Percentiles rank a stretch among this genome's conserved stretches.
Evolutionary conservation across 2,329 filamentous ascomycete species (phyloP).

Genomic region (Ascochyta pisi): DNA sequence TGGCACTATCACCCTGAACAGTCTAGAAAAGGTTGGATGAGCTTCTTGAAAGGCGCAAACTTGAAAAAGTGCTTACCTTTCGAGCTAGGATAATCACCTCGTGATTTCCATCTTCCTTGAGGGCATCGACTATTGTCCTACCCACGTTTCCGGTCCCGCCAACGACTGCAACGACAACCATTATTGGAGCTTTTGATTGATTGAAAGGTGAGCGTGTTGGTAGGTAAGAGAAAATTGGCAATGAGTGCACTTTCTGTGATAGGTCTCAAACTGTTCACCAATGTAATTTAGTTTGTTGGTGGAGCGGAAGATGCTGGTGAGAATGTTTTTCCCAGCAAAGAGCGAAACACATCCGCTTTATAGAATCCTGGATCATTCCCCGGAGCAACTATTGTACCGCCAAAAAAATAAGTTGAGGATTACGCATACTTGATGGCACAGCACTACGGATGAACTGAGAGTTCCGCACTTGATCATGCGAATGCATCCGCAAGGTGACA

Average conservation of each 20-base stretch:
- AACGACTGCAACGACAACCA: conserved; percentile 55
- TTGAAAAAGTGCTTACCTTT: conserved; percentile 37
- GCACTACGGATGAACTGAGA: background rate
- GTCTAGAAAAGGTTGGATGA: conserved; percentile 7
- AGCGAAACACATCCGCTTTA: background rate
- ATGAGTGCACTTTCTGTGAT: background rate
- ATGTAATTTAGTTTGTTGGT: background rate
- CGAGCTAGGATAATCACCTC: conserved; percentile 53
- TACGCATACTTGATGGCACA: background rate
- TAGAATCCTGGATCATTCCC: background rate
- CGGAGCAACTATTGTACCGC: background rate
- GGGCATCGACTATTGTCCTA: conserved; percentile 55
- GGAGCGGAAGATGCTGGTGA: background rate
- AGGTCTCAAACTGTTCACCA: no score
- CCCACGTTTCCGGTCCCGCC: conserved; percentile 58
- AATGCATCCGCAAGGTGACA: background rate
- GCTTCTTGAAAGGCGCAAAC: no score
- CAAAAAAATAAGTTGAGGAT: background rate
- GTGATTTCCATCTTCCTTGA: conserved; percentile 46
- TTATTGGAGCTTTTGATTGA: conserved; percentile 19
- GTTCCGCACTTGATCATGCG: background rate
- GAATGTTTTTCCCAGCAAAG: background rate
- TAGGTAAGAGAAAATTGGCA: background rate
- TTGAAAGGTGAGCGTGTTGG: background rate
- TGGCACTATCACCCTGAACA: conserved; percentile 8